A percentile compares a stretch with the other conserved stretches of the same genome.
These are phyloP conservation scores for Brachypodium distachyon DNA, from an alignment of 202 grass and related monocot species.

Conservation along the genomic window DNA sequence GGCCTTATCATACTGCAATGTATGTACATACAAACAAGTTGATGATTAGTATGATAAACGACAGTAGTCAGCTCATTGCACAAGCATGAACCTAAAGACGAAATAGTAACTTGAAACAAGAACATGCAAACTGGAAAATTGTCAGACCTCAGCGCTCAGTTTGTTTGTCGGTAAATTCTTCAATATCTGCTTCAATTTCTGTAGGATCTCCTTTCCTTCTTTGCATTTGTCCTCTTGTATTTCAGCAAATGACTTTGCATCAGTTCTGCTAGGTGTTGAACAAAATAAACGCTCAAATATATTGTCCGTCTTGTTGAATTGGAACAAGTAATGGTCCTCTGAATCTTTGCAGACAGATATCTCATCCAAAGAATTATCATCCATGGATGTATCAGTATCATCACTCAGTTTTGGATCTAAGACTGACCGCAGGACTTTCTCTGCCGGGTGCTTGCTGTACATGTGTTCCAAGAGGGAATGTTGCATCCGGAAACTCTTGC, in stretches of 20 bases:
- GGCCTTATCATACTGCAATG: background rate
- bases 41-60: background rate
- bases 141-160: background rate
- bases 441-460: background rate
- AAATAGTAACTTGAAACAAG: background rate
- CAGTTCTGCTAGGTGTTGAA: background rate
- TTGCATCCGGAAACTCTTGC: background rate
- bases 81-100: background rate
- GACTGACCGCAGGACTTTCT: background rate
- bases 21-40: background rate
- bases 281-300: background rate
- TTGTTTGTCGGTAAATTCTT: background rate
- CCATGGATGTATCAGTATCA: background rate
- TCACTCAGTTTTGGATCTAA: background rate
- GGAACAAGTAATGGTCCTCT: background rate
- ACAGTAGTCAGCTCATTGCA: background rate
- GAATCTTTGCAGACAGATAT: background rate
- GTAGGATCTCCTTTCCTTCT: background rate
- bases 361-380: too few relatives aligned
- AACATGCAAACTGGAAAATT: background rate
- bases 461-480: background rate
- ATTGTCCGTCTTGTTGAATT: background rate
- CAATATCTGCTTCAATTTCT: background rate
- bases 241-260: background rate
- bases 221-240: background rate